Evolutionary conservation across 2,329 filamentous ascomycete species (phyloP), one percentile per base, ranked within the genome.

Genomic region (Penicillium sp.): DNA sequence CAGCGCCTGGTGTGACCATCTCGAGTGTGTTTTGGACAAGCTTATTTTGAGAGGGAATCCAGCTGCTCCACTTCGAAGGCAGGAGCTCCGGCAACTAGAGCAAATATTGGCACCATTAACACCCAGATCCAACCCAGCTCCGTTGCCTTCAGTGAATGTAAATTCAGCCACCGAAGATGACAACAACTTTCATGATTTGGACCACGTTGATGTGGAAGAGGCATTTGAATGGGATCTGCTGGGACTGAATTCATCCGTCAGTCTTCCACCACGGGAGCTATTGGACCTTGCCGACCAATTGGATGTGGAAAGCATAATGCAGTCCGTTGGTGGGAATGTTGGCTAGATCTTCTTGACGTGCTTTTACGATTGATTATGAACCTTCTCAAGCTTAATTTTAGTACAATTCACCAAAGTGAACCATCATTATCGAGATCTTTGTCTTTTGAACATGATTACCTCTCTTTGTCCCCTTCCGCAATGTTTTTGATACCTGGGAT

Each of bases 61-160:
- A 0, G 68, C 72, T 0, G 72, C 73, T 3, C 72, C 71, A 1
- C 49, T 76, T 0, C 62, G 73, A 2, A 71, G 68, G 29, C 63
- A 68, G 1, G 73, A 75, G 13, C 62, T 75, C 1, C 62, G 60
- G n/a, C 72, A 73, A 33, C 54, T 75, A 3, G 72, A 75, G 32
- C 67, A 70, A 3, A 72, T 70, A 18, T 51, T 73, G 36, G 67
- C 67, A 20, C 69, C 67, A 3, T 53, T 73, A 3, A 74, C 69
- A 1, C 70, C 72, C 0, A 56, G 49, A 3, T 51, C 55, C 8
- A 52, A 55, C 6, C 49, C 37, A 15, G 30, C 36, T 7, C 44
- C 39, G 9, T 18, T 54, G 13, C 52, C 52, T 7, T 37, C 52
- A 12, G 36, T 46, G 0, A 27, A 30, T 20, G 7, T 46, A 6